Conservation (phyloP, 345 rosid species). For the Psidium friedrichsthalianum region DNA sequence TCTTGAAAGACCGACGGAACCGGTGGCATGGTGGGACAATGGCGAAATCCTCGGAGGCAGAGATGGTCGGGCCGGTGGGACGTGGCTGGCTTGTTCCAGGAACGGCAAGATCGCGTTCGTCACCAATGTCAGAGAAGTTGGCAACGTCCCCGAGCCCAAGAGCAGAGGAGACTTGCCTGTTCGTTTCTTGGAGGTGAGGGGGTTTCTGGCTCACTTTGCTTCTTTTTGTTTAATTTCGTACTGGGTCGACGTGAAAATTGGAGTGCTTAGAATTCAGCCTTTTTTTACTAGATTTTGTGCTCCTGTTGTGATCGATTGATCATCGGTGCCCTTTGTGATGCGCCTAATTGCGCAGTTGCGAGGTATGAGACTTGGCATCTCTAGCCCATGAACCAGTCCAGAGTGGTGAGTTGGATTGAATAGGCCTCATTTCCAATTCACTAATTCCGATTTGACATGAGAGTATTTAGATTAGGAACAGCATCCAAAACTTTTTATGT, state of each 20-base stretch:
- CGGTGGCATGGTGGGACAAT: conserved; percentile 62
- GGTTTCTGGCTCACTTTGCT: conserved; percentile 5
- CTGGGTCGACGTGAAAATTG: not conserved
- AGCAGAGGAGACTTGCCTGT: conserved; percentile 64
- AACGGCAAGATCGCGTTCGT: conserved; percentile 57
- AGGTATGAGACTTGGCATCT: not conserved
- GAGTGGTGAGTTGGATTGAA: not conserved
- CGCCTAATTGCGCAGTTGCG: not conserved
- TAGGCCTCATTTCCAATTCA: not conserved
- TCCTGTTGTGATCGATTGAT: not conserved
- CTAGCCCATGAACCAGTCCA: not conserved
- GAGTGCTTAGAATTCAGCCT: not conserved
- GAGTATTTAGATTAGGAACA: not conserved
- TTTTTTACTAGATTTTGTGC: not conserved
- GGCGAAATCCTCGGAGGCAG: conserved; percentile 55
- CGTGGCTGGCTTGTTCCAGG: conserved; percentile 66
- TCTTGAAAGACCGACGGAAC: conserved; percentile 44
- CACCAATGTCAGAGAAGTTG: conserved; percentile 52
- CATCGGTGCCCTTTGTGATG: not conserved
- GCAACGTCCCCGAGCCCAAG: conserved; percentile 21
- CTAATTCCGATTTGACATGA: not conserved
- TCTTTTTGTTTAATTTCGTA: not conserved
- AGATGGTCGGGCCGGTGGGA: conserved; percentile 68
- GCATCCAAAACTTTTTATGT: not conserved
- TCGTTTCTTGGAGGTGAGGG: conserved; percentile 48